A percentile compares a stretch with the other conserved stretches of the same genome.
Evolutionary conservation across 108 stramenopile genomes (phyloP).

Genomic region (Cylindrotheca closterium): DNA sequence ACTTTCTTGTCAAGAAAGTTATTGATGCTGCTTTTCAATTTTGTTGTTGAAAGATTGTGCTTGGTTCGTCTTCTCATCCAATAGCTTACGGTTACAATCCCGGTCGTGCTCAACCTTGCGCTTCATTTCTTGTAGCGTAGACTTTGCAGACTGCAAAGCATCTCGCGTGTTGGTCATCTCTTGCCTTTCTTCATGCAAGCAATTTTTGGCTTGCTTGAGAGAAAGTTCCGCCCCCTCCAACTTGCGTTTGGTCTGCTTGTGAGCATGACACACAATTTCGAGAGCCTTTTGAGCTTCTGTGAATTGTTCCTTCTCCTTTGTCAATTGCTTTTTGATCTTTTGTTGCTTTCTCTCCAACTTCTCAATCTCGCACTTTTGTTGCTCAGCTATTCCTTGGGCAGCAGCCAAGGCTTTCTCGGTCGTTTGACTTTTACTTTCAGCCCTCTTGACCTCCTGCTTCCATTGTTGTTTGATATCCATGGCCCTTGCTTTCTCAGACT

Average conservation of each 20-base stretch:
- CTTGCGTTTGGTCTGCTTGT: neutral
- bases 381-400: no score
- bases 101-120: neutral
- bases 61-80: neutral
- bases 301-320: neutral
- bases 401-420: neutral
- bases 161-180: neutral
- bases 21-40: neutral
- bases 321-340: no score
- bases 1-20: neutral
- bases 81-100: no score
- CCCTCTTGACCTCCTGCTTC: neutral
- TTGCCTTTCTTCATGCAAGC: neutral
- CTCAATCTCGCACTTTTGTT: no score
- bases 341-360: no score
- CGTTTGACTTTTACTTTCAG: neutral
- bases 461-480: neutral
- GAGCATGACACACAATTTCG: neutral
- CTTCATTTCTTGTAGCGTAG: neutral
- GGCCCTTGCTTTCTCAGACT: neutral
- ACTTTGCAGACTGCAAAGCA: neutral
- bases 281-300: neutral
- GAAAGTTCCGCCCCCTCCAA: neutral
- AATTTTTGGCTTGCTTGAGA: neutral
- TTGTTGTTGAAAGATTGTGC: neutral